A percentile compares a stretch with the other conserved stretches of the same genome.
Conservation (phyloP, 306 rosid genomes). For the Citrullus colocynthis region DNA sequence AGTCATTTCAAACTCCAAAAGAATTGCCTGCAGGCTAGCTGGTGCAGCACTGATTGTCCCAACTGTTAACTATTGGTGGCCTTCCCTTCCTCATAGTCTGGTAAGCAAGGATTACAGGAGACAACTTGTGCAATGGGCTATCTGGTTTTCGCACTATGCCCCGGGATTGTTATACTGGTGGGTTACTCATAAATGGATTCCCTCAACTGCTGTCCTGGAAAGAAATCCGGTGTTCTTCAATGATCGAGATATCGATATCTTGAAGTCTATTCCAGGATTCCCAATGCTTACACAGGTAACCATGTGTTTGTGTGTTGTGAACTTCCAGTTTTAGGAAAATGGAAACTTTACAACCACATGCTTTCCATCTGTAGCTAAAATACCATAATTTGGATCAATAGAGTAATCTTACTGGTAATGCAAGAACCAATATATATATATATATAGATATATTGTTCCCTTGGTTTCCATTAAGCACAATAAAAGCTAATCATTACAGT, state of each 20-base stretch:
- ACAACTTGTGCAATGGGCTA: constrained; percentile 27
- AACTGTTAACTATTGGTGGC: constrained; percentile 66
- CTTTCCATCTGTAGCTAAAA: background rate
- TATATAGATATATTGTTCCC: too few relatives aligned
- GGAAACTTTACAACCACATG: background rate
- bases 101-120: constrained; percentile 56
- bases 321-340: background rate
- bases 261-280: constrained; percentile 55
- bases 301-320: background rate
- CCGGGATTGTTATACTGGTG: constrained; percentile 72
- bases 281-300: constrained; percentile 51
- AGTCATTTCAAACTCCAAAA: background rate
- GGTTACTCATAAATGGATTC: constrained; percentile 74
- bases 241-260: constrained; percentile 51
- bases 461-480: background rate
- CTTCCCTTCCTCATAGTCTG: constrained; percentile 57
- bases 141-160: constrained; percentile 46
- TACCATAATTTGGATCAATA: background rate
- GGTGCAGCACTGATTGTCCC: constrained; percentile 81
- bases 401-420: background rate
- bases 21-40: constrained; percentile 44
- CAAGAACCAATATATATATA: background rate
- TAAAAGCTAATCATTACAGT: background rate
- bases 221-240: constrained; percentile 62
- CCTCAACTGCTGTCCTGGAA: constrained; percentile 70